Conservation (phyloP, 2,329 filamentous ascomycete species). For the Aspergillus puulaauensis region DNA sequence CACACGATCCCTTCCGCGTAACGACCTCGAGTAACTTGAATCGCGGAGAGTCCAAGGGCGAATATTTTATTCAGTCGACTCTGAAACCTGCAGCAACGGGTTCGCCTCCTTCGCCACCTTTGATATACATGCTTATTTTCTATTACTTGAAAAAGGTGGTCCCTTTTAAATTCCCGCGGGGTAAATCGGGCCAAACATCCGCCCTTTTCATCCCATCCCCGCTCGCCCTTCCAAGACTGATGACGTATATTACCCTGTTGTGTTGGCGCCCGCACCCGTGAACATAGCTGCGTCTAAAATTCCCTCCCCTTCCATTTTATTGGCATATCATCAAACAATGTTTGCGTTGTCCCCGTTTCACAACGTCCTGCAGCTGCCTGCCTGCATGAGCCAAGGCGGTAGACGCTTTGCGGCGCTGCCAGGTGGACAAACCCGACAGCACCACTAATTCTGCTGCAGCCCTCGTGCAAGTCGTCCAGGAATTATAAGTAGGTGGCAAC, state of each 20-base stretch:
- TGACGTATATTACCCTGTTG: neutral
- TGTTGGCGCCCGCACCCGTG: constrained; percentile 1
- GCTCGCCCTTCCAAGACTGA: neutral
- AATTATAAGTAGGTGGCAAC: neutral
- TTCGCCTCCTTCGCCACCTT: neutral
- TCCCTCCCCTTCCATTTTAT: neutral
- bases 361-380: constrained; percentile 4
- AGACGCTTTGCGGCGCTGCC: neutral
- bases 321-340: neutral
- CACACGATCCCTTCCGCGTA: neutral
- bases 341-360: constrained; percentile 5
- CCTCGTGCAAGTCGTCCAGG: neutral
- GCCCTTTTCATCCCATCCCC: neutral
- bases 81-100: neutral
- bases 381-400: constrained; percentile 8
- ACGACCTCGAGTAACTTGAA: neutral
- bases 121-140: neutral
- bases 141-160: neutral
- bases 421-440: neutral
- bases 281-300: neutral
- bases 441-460: neutral
- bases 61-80: neutral
- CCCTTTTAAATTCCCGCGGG: neutral
- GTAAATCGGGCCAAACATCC: neutral
- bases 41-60: neutral